phyloP scores from a whole-genome alignment of 2,329 filamentous ascomycete genomes.

The Fusarium torreyae region DNA sequence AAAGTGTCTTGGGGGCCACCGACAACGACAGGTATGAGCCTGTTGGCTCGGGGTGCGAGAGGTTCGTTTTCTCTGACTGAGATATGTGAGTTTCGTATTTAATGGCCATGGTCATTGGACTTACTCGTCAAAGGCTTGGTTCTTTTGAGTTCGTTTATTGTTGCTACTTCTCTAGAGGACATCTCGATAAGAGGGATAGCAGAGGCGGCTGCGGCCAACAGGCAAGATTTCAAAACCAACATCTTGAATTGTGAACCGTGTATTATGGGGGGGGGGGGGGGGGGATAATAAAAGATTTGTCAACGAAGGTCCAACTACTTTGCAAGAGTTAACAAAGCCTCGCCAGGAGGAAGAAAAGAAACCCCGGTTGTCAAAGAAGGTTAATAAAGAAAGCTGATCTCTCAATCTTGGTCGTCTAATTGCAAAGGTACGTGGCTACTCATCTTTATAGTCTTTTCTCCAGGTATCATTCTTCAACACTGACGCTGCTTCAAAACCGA shows the following conservation, averaged over 20 bases:
- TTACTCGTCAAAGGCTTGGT: conserved; percentile 21
- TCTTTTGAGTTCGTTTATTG: not conserved
- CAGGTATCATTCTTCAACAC: not conserved
- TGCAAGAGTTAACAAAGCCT: conserved; percentile 3
- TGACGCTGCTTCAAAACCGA: conserved; percentile 1
- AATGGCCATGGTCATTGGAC: not conserved
- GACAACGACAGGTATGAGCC: conserved; percentile 55
- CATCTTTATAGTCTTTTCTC: conserved; percentile 13
- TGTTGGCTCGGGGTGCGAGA: conserved; percentile 33
- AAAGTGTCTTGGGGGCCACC: conserved; percentile 57
- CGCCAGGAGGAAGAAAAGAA: conserved; percentile 26
- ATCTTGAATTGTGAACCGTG: not conserved
- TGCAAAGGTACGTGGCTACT: not conserved
- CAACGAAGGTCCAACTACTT: conserved; percentile 16
- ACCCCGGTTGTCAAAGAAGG: not conserved
- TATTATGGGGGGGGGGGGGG: not conserved
- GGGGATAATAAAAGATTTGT: not conserved
- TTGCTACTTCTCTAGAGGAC: conserved; percentile 10
- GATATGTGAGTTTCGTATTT: not conserved
- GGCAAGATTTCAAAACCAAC: conserved; percentile 1
- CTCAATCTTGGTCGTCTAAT: conserved; percentile 5
- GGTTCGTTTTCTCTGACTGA: conserved; percentile 28
- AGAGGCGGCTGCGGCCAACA: conserved; percentile 9
- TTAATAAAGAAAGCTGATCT: not conserved
- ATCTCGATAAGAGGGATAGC: conserved; percentile 34